Evolutionary conservation across 2,329 filamentous ascomycete genomes (phyloP).

Genomic region (Verticillium nonalfalfae): DNA sequence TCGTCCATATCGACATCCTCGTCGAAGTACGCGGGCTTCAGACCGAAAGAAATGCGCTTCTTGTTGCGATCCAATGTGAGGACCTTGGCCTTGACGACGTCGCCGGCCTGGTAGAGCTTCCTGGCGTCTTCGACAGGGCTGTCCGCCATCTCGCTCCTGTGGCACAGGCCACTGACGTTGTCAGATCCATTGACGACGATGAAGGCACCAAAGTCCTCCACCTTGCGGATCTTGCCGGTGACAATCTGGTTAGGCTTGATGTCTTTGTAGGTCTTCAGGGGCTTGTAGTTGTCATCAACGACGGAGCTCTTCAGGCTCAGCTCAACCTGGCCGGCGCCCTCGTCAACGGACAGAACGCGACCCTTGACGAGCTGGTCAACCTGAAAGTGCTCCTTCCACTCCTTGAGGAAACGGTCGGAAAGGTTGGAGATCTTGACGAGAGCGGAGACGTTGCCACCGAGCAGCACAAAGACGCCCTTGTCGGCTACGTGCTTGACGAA

Average conservation of each 20-base stretch:
- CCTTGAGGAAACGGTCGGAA: constrained; percentile 85
- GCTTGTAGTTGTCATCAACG: constrained; percentile 71
- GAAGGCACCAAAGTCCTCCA: constrained; percentile 93
- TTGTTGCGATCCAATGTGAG: constrained; percentile 70
- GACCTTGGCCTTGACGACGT: constrained; percentile 88
- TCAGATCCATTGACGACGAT: constrained; percentile 80
- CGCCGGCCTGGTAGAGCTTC: constrained; percentile 84
- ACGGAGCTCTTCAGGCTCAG: constrained; percentile 83
- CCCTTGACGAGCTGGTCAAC: constrained; percentile 87
- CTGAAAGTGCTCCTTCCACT: constrained; percentile 89
- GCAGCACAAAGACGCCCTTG: constrained; percentile 78
- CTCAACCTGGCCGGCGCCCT: constrained; percentile 64
- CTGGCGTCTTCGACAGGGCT: constrained; percentile 75
- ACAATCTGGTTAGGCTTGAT: constrained; percentile 74
- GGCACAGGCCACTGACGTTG: constrained; percentile 89
- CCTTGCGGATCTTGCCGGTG: constrained; percentile 86
- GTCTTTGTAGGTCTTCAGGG: constrained; percentile 68
- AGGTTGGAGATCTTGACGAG: constrained; percentile 83
- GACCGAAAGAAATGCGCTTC: constrained; percentile 77
- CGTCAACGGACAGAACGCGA: constrained; percentile 69
- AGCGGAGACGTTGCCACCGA: constrained; percentile 75
- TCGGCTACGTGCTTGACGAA: constrained; percentile 89
- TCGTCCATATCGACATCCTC: constrained; percentile 39
- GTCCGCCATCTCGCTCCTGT: constrained; percentile 87
- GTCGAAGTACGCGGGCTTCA: constrained; percentile 89